Base-by-base conservation (phyloP, 2,329 filamentous ascomycete genomes). In the Botrytis medusae region DNA sequence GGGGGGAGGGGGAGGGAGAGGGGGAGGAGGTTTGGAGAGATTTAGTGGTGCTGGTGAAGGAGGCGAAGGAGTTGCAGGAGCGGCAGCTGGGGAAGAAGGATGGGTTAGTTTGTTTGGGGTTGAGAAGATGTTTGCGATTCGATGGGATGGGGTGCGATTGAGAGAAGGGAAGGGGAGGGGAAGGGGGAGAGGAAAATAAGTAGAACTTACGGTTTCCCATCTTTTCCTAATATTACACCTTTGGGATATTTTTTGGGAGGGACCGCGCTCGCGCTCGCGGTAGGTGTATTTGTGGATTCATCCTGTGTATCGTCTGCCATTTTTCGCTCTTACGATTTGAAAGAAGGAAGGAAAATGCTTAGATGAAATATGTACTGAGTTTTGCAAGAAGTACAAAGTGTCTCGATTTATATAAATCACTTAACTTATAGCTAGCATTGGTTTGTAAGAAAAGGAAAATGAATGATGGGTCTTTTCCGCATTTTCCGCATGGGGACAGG, bases 131-230 rank as follows among this genome's bases (percentile, higher is more conserved):
- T 48, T 1, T 20, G 18, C 16, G 44, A 48, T 22, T n/a, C n/a
- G n/a, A n/a, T n/a, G 20, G 2, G 44, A 48, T 48, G 22, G 74
- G 51, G 71, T 54, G 20, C 1, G 32, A 60, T n/a, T n/a, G 34
- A 8, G 34, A 61, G 22, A 34, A n/a, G 12, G 25, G 12, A n/a
- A 6, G 18, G 20, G 40, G 14, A 29, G 46, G 29, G 14, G 10
- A 16, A 25, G n/a, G 2, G 48, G 25, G 14, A n/a, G 6, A 34
- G 34, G 34, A 37, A 1, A 51, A 6, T 51, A 25, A 5, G 25
- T 37, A 22, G 32, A 22, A 83, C 92, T 85, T 83, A 95, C 93
- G 93, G 93, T 83, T 96, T 96, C 72, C 93, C 93, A 84, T 96
- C 92, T 76, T 91, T 91, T 63, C 91, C 93, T 51, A 95, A 83